phyloP scores from a whole-genome alignment of 352 stramenopile species.

The Globisporangium parvum region DNA sequence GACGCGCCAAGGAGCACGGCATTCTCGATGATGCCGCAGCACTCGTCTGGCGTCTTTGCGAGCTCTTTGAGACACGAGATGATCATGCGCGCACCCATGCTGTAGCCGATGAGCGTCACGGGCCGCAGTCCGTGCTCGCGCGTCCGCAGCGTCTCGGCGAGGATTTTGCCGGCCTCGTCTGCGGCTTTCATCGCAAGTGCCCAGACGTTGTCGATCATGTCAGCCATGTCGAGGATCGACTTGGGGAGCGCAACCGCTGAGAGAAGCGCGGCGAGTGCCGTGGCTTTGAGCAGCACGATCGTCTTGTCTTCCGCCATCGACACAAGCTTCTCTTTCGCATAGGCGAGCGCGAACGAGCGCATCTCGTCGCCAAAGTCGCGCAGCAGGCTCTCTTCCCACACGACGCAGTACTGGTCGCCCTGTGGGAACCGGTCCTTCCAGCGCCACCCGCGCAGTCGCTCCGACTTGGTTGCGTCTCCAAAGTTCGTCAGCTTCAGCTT shows the following conservation, averaged over 20 bases:
- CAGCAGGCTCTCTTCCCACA: constrained; percentile 69
- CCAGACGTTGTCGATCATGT: constrained; percentile 86
- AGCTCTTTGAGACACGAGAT: constrained; percentile 88
- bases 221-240: constrained; percentile 51
- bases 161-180: constrained; percentile 62
- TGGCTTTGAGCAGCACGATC: constrained; percentile 41
- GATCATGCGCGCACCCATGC: constrained; percentile 87
- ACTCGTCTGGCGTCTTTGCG: constrained; percentile 45
- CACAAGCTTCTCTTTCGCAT: constrained; percentile 46
- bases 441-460: constrained; percentile 52
- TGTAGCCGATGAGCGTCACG: constrained; percentile 87
- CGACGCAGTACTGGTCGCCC: constrained; percentile 75
- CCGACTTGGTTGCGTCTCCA: neutral
- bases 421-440: constrained; percentile 80
- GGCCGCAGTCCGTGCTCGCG: constrained; percentile 77
- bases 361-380: constrained; percentile 77
- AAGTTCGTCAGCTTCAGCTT: constrained; percentile 8
- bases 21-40: constrained; percentile 82
- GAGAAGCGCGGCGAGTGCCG: constrained; percentile 68
- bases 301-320: constrained; percentile 63
- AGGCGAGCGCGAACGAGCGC: constrained; percentile 54
- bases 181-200: constrained; percentile 69
- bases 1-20: constrained; percentile 82
- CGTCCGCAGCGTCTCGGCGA: constrained; percentile 51
- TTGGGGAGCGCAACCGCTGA: constrained; percentile 67